Evolutionary conservation across 192 early-diverging fungal genomes (phyloP).

Genomic region (Phlyctochytrium bullatum): DNA sequence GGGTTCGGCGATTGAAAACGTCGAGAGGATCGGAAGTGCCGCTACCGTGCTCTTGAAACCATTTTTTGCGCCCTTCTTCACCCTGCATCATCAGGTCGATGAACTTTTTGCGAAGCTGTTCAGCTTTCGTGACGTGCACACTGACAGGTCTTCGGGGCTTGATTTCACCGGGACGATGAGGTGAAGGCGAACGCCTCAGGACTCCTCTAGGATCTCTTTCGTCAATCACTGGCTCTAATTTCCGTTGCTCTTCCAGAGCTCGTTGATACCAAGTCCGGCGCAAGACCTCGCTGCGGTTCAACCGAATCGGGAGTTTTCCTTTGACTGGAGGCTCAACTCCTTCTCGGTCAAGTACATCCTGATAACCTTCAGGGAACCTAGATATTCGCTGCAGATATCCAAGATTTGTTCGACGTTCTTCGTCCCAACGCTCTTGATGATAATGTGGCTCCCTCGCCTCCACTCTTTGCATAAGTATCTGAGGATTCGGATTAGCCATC

Average conservation of each 20-base stretch:
- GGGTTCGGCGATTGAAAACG: background rate
- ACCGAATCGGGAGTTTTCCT: conserved; percentile 7
- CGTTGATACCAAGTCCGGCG: conserved; percentile 15
- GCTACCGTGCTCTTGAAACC: conserved; percentile 6
- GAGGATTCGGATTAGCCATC: background rate
- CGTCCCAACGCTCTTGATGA: conserved; percentile 38
- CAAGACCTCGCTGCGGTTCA: conserved; percentile 18
- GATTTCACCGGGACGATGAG: background rate
- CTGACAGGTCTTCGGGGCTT: background rate
- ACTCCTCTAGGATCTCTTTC: conserved; percentile 6
- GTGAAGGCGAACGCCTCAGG: background rate
- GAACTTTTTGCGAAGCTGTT: conserved; percentile 12
- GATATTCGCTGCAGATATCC: conserved; percentile 36
- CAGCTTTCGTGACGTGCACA: conserved; percentile 18
- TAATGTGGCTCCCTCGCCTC: conserved; percentile 34
- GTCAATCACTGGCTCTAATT: conserved; percentile 9
- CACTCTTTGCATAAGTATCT: conserved; percentile 40
- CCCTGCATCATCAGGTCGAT: conserved; percentile 11
- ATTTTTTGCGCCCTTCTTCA: background rate
- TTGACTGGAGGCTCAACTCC: conserved; percentile 31
- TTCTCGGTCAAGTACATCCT: conserved; percentile 23
- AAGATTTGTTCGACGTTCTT: conserved; percentile 44
- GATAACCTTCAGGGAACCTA: conserved; percentile 41
- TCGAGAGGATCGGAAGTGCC: conserved; percentile 16
- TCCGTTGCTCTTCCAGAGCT: conserved; percentile 7